Percentiles rank a stretch among this genome's conserved stretches.
Evolutionary conservation across 1,139 yeast species (phyloP).

Genomic region (Taphrina pruni): DNA sequence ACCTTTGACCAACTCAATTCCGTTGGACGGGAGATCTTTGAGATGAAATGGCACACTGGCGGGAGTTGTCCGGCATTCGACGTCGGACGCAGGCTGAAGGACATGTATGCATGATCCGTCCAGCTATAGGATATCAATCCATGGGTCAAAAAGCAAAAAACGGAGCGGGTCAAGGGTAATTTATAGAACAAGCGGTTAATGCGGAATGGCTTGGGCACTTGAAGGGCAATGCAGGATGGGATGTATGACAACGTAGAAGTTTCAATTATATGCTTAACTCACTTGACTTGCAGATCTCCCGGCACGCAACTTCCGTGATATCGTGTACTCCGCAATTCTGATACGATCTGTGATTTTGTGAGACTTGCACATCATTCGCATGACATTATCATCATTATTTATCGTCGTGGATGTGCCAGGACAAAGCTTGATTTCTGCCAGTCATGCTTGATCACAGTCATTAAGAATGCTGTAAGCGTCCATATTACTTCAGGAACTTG

Average conservation of each 20-base stretch:
- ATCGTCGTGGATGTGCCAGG: too few relatives aligned
- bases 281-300: background rate
- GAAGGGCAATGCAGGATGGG: too few relatives aligned
- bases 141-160: too few relatives aligned
- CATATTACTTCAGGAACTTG: too few relatives aligned
- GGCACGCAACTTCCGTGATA: background rate
- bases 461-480: too few relatives aligned
- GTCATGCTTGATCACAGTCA: too few relatives aligned
- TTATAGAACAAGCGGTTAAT: too few relatives aligned
- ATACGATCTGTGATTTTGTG: constrained; percentile 1
- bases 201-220: too few relatives aligned
- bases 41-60: constrained; percentile 27
- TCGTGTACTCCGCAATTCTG: constrained; percentile 12
- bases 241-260: background rate
- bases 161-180: too few relatives aligned
- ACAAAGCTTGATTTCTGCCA: too few relatives aligned
- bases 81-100: constrained; percentile 13
- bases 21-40: constrained; percentile 14
- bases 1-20: constrained; percentile 3
- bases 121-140: background rate
- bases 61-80: constrained; percentile 20
- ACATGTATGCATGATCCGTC: constrained; percentile 2
- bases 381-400: background rate
- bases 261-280: background rate
- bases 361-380: background rate